phyloP scores from a whole-genome alignment of 2,329 filamentous ascomycete species.

The Diaporthe citrichinensis region DNA sequence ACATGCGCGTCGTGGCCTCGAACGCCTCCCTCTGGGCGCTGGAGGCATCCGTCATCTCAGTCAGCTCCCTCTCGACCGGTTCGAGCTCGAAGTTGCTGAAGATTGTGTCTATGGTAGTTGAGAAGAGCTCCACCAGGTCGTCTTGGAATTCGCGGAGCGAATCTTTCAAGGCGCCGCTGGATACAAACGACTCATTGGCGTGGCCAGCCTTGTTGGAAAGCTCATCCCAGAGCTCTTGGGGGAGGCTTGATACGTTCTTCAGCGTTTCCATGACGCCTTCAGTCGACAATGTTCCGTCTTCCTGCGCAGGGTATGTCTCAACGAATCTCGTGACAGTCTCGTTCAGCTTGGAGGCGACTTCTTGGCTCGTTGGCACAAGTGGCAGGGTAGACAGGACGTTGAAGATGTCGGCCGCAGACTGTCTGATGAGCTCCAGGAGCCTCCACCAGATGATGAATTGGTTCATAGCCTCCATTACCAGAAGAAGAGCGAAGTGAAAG shows the following conservation, averaged over 20 bases:
- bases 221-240: slow-evolving; percentile 9
- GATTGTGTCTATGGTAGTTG: not conserved
- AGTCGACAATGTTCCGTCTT: not conserved
- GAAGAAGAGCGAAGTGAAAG: slow-evolving; percentile 73
- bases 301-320: slow-evolving; percentile 15
- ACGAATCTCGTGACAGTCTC: slow-evolving; percentile 16
- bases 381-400: not conserved
- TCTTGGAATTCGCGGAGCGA: not conserved
- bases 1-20: slow-evolving; percentile 16
- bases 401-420: slow-evolving; percentile 17
- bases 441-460: slow-evolving; percentile 67
- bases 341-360: slow-evolving; percentile 24
- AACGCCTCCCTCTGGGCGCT: not conserved
- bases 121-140: slow-evolving; percentile 28
- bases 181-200: not conserved
- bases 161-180: not conserved
- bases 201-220: not conserved
- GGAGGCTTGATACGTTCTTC: slow-evolving; percentile 10
- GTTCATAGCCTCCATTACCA: slow-evolving; percentile 74
- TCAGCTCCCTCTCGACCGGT: not conserved
- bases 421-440: slow-evolving; percentile 50
- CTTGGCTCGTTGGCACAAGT: not conserved
- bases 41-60: not conserved
- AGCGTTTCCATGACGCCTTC: not conserved
- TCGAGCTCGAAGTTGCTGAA: slow-evolving; percentile 35